phyloP scores from a whole-genome alignment of 2,329 filamentous ascomycete genomes.

The Zasmidium citrigriseum region DNA sequence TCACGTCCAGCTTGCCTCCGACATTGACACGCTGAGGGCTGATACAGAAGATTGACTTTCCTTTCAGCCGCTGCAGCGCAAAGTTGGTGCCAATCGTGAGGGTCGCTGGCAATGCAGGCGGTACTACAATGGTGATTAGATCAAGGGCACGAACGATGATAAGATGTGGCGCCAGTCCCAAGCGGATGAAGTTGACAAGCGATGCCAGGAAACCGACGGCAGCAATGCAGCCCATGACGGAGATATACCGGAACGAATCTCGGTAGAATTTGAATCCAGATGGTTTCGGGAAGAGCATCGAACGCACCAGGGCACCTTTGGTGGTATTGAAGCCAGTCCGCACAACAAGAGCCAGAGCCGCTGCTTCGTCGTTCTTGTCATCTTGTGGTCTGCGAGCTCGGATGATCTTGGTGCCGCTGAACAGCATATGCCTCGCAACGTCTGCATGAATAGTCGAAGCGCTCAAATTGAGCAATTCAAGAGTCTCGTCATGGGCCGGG shows the following conservation, averaged over 20 bases:
- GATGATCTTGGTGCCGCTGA: slow-evolving; percentile 93
- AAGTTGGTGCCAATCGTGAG: slow-evolving; percentile 97
- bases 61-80: slow-evolving; percentile 80
- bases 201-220: slow-evolving; percentile 85
- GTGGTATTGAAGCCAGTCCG: slow-evolving; percentile 97
- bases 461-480: slow-evolving; percentile 74
- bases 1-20: slow-evolving; percentile 89
- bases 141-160: slow-evolving; percentile 92
- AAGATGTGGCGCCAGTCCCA: slow-evolving; percentile 81
- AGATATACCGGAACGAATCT: slow-evolving; percentile 96
- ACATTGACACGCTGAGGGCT: slow-evolving; percentile 97
- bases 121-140: slow-evolving; percentile 95
- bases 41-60: slow-evolving; percentile 94
- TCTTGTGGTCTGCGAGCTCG: slow-evolving; percentile 86
- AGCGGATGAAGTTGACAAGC: slow-evolving; percentile 86
- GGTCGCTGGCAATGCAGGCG: slow-evolving; percentile 89
- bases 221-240: slow-evolving; percentile 89
- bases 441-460: slow-evolving; percentile 82
- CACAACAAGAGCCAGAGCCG: slow-evolving; percentile 87
- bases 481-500: slow-evolving; percentile 76
- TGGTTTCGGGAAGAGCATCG: slow-evolving; percentile 98
- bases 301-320: slow-evolving; percentile 91
- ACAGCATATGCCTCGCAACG: slow-evolving; percentile 85
- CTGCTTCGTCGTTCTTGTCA: slow-evolving; percentile 80
- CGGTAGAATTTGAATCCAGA: slow-evolving; percentile 98